These are phyloP conservation scores for Erysiphe pulchra DNA, from an alignment of 2,329 filamentous ascomycete genomes.

Conservation along the genomic window DNA sequence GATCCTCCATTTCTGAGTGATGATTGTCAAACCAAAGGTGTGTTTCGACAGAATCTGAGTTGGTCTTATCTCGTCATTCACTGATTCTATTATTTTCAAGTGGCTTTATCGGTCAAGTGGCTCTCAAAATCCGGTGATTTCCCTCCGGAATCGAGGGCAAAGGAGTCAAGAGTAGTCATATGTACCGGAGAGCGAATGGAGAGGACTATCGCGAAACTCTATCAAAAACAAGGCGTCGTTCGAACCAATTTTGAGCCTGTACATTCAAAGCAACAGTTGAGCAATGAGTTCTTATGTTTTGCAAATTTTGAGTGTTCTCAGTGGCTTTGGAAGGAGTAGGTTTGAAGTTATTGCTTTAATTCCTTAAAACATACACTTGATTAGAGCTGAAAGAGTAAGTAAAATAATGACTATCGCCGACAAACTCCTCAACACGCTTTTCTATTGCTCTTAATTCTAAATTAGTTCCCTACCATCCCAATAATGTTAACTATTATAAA, in stretches of 20 bases:
- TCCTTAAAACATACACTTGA: too few species aligned
- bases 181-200: slow-evolving; percentile 63
- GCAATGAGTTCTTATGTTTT: slow-evolving; percentile 62
- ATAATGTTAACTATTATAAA: too few species aligned
- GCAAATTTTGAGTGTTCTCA: slow-evolving; percentile 44
- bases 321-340: slow-evolving; percentile 18
- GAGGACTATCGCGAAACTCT: slow-evolving; percentile 36
- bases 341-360: too few species aligned
- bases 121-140: slow-evolving; percentile 23
- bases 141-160: neutral
- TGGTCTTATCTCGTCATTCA: neutral
- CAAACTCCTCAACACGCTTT: too few species aligned
- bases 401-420: too few species aligned
- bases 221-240: slow-evolving; percentile 31
- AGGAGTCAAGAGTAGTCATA: slow-evolving; percentile 24
- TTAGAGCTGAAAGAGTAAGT: too few species aligned
- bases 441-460: too few species aligned
- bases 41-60: neutral
- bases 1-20: slow-evolving; percentile 61
- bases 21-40: slow-evolving; percentile 59
- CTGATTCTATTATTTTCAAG: slow-evolving; percentile 16
- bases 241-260: slow-evolving; percentile 43
- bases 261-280: slow-evolving; percentile 40
- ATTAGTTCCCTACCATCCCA: too few species aligned
- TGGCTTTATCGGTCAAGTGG: slow-evolving; percentile 51